phyloP scores from a whole-genome alignment of 345 rosid genomes.

The Aquilaria yunnanensis region DNA sequence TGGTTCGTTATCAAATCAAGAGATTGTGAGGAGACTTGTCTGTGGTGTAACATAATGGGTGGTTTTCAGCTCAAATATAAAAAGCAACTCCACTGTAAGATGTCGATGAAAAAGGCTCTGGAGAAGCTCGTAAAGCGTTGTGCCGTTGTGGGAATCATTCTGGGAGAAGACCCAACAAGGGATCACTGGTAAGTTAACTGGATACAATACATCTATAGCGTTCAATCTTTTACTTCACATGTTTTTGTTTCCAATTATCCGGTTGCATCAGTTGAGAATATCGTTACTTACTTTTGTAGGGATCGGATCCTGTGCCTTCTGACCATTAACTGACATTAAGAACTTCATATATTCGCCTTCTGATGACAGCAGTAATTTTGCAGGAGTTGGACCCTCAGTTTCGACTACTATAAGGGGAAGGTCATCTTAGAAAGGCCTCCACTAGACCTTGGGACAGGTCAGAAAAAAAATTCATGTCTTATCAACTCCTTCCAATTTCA shows the following conservation, averaged over 20 bases:
- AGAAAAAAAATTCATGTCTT: not conserved
- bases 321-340: no score
- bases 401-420: constrained; percentile 9
- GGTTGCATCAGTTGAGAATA: no score
- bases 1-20: no score
- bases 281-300: no score
- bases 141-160: constrained; percentile 9
- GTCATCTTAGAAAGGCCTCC: constrained; percentile 11
- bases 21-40: no score
- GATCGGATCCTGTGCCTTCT: no score
- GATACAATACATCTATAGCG: not conserved
- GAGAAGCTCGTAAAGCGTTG: constrained; percentile 12
- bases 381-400: constrained; percentile 20
- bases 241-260: not conserved
- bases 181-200: constrained; percentile 19
- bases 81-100: not conserved
- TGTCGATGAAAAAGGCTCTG: constrained; percentile 12
- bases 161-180: constrained; percentile 12
- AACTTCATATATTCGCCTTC: no score
- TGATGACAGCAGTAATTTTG: not conserved
- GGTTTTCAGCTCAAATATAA: no score
- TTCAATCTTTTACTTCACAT: constrained; percentile 4
- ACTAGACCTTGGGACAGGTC: constrained; percentile 20
- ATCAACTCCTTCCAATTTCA: not conserved
- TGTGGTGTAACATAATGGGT: no score